Base-by-base conservation (phyloP, 1,284 basidiomycete genomes). In the Sphaerobolus stellatus region DNA sequence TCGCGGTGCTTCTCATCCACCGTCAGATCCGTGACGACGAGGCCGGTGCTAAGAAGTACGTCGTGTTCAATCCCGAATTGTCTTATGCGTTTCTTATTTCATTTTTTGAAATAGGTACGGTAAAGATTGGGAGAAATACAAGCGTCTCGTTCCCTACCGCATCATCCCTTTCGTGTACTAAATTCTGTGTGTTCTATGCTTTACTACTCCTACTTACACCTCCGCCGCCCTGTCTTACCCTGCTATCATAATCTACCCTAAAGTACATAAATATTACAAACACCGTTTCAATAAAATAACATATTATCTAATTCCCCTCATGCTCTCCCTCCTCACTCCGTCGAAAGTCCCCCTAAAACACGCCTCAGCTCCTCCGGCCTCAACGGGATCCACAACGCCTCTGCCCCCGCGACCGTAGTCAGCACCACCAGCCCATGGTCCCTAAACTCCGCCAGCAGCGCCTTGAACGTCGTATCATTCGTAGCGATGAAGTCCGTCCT, bases 21-120 rank as follows among this genome's bases (percentile, higher is more conserved):
- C 80, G 96, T 53, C 93, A 98, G 72, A 76, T 76, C 57, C 81
- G 97, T 34, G 97, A 99, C 69, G 95, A 98, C 63, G 93, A 95
- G 68, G 86, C 86, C 24, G 99, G 97, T 72, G 78, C 83, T 68
- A 81, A 86, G 66, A 97, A 98, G 90, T 92, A 61, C 53, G 79
- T 69, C 47, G 31, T 50, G 49, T 50, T 28, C 55, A 18, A 27
- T 48, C 43, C 7, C 20, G 58, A 14, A 5, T 54, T 48, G 9
- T 45, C 48, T 43, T 59, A 22, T 11, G 40, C 41, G 52, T 46
- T 56, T 58, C 46, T 58, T 57, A 24, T 48, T 28, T 18, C 11
- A 4, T 2, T 33, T 25, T 44, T 30, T 44, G 52, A 5, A 28
- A 13, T 58, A 80, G 85, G 68, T 87, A 86, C 62, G 82, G 82